These are phyloP conservation scores for Lactarius quietus DNA, from an alignment of 768 basidiomycete species.

Conservation along the genomic window DNA sequence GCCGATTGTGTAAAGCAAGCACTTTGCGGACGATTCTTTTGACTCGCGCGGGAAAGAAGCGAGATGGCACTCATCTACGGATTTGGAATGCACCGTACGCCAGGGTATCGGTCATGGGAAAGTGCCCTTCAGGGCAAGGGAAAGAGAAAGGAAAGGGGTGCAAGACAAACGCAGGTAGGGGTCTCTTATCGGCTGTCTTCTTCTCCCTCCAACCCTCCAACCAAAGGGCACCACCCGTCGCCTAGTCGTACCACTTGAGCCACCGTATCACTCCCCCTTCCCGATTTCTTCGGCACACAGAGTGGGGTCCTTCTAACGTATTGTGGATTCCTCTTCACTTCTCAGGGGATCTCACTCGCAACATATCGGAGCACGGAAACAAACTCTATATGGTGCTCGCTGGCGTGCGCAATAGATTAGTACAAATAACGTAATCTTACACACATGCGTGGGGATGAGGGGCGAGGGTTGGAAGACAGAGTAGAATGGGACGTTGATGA, in stretches of 20 bases:
- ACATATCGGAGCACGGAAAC: neutral
- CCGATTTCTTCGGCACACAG: neutral
- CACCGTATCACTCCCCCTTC: neutral
- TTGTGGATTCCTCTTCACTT: neutral
- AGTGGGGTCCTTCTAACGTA: conserved; percentile 1
- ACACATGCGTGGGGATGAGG: conserved; percentile 20
- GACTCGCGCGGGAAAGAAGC: conserved; percentile 14
- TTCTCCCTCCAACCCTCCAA: neutral
- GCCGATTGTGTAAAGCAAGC: neutral
- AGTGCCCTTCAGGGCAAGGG: neutral
- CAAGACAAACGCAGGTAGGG: neutral
- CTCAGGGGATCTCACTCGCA: neutral
- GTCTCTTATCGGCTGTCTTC: neutral
- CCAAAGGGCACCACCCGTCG: neutral
- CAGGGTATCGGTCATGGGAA: conserved; percentile 17
- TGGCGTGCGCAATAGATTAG: conserved; percentile 24
- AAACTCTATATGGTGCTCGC: conserved; percentile 24
- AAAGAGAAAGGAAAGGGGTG: neutral
- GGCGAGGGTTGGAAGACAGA: neutral
- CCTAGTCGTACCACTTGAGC: neutral
- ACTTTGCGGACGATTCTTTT: neutral
- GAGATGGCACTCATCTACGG: neutral
- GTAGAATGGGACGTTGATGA: conserved; percentile 12
- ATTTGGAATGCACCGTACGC: conserved; percentile 10
- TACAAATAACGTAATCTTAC: conserved; percentile 28